phyloP scores from a whole-genome alignment of 148 eudicot species.

The Fagopyrum tataricum region DNA sequence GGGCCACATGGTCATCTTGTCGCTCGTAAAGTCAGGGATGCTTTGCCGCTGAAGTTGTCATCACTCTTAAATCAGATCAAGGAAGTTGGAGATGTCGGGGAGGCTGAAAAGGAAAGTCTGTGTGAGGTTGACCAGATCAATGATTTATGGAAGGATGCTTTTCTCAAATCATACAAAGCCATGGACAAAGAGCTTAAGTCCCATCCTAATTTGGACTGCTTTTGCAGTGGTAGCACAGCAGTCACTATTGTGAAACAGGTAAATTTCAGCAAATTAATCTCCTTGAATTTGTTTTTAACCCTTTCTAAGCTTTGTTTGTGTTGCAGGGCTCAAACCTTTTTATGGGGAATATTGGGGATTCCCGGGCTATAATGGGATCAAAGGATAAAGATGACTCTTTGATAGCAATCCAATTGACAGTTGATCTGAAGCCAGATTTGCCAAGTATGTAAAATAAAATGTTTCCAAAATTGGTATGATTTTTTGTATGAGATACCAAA shows the following conservation, averaged over 20 bases:
- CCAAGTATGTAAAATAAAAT: constrained; percentile 50
- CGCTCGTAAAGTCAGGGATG: constrained; percentile 93
- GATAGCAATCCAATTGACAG: constrained; percentile 83
- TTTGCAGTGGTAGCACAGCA: constrained; percentile 98
- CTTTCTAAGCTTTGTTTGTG: constrained; percentile 8
- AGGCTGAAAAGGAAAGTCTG: constrained; percentile 40
- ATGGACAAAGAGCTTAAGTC: constrained; percentile 94
- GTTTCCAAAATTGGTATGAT: background rate
- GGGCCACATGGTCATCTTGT: constrained; percentile 98
- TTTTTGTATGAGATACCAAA: constrained; percentile 2
- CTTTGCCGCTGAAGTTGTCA: constrained; percentile 60
- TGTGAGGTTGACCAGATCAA: constrained; percentile 36
- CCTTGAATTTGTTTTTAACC: background rate
- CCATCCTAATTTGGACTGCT: constrained; percentile 87
- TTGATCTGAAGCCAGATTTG: constrained; percentile 98
- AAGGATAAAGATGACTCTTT: constrained; percentile 52
- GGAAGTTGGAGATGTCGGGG: constrained; percentile 46
- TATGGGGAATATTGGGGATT: constrained; percentile 89
- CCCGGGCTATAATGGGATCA: constrained; percentile 86
- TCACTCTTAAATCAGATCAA: constrained; percentile 61
- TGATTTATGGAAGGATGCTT: constrained; percentile 76
- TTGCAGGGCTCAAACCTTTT: constrained; percentile 77
- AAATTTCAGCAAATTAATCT: constrained; percentile 1
- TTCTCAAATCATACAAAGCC: constrained; percentile 81
- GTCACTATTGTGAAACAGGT: constrained; percentile 89